phyloP scores from a whole-genome alignment of 495 filamentous ascomycete genomes.

The Astrothelium macrocarpum region DNA sequence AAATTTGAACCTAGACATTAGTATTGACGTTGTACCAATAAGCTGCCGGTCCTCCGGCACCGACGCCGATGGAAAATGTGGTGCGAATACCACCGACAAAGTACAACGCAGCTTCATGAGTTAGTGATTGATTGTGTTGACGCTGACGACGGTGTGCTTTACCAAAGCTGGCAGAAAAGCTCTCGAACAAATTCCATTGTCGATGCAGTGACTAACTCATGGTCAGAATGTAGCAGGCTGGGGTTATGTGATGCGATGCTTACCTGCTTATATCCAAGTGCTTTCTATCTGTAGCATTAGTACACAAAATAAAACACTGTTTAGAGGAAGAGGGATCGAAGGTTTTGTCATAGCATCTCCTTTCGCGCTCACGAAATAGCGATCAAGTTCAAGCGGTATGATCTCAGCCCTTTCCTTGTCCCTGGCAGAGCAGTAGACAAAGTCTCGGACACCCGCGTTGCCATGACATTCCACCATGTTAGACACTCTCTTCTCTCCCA shows the following conservation, averaged over 20 bases:
- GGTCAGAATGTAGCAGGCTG: neutral
- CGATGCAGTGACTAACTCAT: conserved; percentile 20
- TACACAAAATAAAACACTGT: neutral
- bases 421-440: conserved; percentile 9
- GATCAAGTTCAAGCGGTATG: conserved; percentile 30
- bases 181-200: conserved; percentile 39
- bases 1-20: neutral
- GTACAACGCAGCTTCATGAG: conserved; percentile 42
- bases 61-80: conserved; percentile 48
- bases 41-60: conserved; percentile 46
- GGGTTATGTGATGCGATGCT: neutral
- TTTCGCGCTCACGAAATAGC: conserved; percentile 27
- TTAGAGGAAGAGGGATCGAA: conserved; percentile 13
- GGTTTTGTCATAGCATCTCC: conserved; percentile 27
- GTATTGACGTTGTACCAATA: conserved; percentile 37
- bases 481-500: conserved; percentile 10
- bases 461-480: conserved; percentile 20
- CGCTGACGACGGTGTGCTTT: conserved; percentile 14
- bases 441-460: conserved; percentile 24
- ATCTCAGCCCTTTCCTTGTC: conserved; percentile 24
- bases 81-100: conserved; percentile 48
- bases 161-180: conserved; percentile 49
- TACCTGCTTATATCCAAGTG: conserved; percentile 28
- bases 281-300: conserved; percentile 16
- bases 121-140: neutral